Conservation (phyloP, 108 stramenopile species). For the Nannochloropsis gaditana region DNA sequence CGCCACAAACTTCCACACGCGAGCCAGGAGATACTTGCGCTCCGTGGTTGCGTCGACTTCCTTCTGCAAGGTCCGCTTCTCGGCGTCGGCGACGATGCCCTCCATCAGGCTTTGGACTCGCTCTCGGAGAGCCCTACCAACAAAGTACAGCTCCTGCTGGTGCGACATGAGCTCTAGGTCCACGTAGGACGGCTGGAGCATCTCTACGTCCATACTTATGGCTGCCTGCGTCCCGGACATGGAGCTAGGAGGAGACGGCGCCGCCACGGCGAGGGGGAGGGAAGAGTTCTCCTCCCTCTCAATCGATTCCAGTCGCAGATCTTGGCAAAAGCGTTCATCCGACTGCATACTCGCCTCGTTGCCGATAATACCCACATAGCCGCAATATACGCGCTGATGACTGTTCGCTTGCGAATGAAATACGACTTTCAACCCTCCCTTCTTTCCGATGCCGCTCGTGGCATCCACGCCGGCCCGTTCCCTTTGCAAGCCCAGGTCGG, state of each 20-base stretch:
- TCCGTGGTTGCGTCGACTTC: neutral
- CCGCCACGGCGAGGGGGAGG: neutral
- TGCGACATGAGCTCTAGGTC: constrained; percentile 18
- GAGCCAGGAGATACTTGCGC: neutral
- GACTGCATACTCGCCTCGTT: neutral
- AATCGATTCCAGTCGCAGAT: neutral
- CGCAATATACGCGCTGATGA: neutral
- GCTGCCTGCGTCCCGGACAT: neutral
- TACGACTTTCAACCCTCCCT: neutral
- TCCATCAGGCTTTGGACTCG: neutral
- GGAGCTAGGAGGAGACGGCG: neutral
- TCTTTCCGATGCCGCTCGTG: neutral
- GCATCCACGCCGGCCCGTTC: neutral
- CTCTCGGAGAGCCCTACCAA: neutral
- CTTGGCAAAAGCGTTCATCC: neutral
- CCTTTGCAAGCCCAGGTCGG: neutral
- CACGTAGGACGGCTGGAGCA: neutral
- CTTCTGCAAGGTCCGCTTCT: neutral
- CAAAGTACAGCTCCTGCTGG: constrained; percentile 14
- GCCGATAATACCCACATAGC: neutral
- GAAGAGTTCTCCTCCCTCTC: neutral
- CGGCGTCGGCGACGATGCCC: neutral
- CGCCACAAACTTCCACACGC: constrained; percentile 22
- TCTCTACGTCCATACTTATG: neutral
- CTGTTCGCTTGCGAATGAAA: neutral